Base-by-base conservation (phyloP, 2,329 filamentous ascomycete species). In the Bisporella sp. region DNA sequence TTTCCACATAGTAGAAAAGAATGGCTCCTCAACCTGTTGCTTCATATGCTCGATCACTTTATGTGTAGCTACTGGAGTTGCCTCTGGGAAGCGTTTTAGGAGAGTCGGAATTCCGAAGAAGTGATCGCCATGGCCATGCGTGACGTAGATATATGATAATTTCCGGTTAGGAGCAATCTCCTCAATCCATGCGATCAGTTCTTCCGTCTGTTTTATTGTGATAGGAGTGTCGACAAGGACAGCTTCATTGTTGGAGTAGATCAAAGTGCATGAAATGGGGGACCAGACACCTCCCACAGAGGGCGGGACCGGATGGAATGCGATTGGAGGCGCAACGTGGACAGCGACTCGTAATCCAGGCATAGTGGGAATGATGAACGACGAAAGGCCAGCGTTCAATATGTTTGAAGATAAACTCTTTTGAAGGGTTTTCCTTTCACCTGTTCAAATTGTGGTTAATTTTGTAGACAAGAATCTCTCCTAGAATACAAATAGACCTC, bases 1-100 rank as follows among this genome's bases (percentile, higher is more conserved):
- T 5, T 51, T 49, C 64, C 64, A 66, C 21, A 54, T 54, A 1
- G 43, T 39, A 13, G 45, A 41, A 28, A 57, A 59, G 7, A 51
- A 39, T 9, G 31, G 46, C 0, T 51, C 33, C 5, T 49, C 48
- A 6, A 57, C 31, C 45, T 65, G 61, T 11, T 58, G 48, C 21
- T 57, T 32, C 35, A 39, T 39, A 39, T 39, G 35, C n/a, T n/a
- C 8, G n/a, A 39, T 39, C 35, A n/a, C n/a, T 8, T n/a, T n/a
- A 8, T 39, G 35, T 8, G 35, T 39, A 8, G 35, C 35, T 8
- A 39, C 35, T n/a, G 35, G 35, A 39, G n/a, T 39, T 8, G 35
- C 35, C 8, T 39, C 35, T 39, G 35, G 35, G 35, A 39, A 39
- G 8, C n/a, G 8, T n/a, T 39, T 8, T 8, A 39, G 35, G n/a